Conservation (phyloP, 805 yeast species). For the Cyberlindnera xishuangbannaensis region DNA sequence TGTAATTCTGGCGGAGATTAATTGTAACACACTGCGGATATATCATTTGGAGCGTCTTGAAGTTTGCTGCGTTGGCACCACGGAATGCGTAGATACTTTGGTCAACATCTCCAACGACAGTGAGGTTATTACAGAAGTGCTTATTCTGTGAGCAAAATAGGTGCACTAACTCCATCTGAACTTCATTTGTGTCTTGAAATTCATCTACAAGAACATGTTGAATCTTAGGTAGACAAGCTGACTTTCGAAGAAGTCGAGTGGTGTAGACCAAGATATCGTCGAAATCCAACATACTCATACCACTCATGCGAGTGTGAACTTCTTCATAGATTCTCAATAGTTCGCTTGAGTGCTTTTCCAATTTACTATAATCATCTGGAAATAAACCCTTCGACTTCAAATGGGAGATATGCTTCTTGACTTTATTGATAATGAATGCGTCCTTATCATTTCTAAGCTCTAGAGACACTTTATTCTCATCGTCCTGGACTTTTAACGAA, state of each 20-base stretch:
- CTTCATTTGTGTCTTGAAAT: constrained; percentile 83
- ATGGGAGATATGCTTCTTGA: constrained; percentile 36
- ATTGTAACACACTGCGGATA: constrained; percentile 34
- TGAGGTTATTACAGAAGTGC: constrained; percentile 46
- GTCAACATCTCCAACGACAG: constrained; percentile 95
- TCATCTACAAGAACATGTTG: constrained; percentile 86
- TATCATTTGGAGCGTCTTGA: constrained; percentile 44
- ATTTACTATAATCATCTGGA: constrained; percentile 34
- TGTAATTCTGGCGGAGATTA: constrained; percentile 62
- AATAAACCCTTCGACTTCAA: constrained; percentile 48
- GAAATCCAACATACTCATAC: constrained; percentile 56
- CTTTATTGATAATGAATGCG: constrained; percentile 7
- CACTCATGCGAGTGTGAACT: constrained; percentile 46
- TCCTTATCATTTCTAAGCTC: constrained; percentile 10
- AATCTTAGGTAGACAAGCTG: constrained; percentile 25
- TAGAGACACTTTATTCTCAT: not conserved
- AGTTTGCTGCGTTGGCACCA: constrained; percentile 68
- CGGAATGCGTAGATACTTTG: constrained; percentile 91
- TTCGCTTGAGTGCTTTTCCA: constrained; percentile 26
- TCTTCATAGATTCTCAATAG: constrained; percentile 38
- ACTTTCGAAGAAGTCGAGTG: constrained; percentile 37
- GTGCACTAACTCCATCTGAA: constrained; percentile 68
- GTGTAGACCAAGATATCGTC: constrained; percentile 72
- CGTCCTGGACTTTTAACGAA: constrained; percentile 2
- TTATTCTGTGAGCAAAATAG: constrained; percentile 39